These are phyloP conservation scores for Helotiales sp. DNA, from an alignment of 2,329 filamentous ascomycete species.

Conservation along the genomic window DNA sequence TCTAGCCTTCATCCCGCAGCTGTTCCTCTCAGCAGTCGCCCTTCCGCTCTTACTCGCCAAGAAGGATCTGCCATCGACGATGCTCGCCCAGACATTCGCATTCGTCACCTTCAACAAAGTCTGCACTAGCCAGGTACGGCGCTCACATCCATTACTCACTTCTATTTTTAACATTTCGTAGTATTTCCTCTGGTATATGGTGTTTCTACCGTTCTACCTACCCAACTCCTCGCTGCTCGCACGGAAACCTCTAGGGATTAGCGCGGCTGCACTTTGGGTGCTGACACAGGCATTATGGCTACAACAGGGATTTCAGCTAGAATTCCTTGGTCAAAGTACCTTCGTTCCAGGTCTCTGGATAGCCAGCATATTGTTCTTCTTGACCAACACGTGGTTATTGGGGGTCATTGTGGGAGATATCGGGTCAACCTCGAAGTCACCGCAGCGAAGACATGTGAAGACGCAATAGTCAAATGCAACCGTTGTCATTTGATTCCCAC, in stretches of 20 bases:
- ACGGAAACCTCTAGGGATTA: conserved; percentile 63
- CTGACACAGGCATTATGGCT: conserved; percentile 76
- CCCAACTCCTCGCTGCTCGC: conserved; percentile 75
- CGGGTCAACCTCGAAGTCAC: conserved; percentile 20
- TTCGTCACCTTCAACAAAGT: conserved; percentile 99
- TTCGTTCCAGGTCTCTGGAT: conserved; percentile 86
- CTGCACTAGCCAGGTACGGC: conserved; percentile 87
- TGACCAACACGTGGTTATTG: conserved; percentile 85
- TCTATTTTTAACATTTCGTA: conserved; percentile 45
- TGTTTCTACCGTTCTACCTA: conserved; percentile 90
- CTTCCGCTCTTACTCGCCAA: conserved; percentile 81
- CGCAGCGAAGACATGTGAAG: background rate
- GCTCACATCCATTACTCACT: background rate
- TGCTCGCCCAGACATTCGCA: conserved; percentile 95
- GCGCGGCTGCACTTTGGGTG: conserved; percentile 75
- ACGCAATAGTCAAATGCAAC: background rate
- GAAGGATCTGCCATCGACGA: conserved; percentile 77
- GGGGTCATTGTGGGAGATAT: conserved; percentile 77
- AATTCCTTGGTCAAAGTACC: conserved; percentile 80
- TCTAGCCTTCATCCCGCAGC: conserved; percentile 86
- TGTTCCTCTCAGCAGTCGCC: conserved; percentile 77
- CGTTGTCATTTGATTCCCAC: background rate
- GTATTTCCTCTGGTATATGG: conserved; percentile 99
- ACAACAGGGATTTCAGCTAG: conserved; percentile 74
- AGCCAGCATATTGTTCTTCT: conserved; percentile 78